These are phyloP conservation scores for Psidium friedrichsthalianum DNA, from an alignment of 345 rosid species.

Conservation along the genomic window DNA sequence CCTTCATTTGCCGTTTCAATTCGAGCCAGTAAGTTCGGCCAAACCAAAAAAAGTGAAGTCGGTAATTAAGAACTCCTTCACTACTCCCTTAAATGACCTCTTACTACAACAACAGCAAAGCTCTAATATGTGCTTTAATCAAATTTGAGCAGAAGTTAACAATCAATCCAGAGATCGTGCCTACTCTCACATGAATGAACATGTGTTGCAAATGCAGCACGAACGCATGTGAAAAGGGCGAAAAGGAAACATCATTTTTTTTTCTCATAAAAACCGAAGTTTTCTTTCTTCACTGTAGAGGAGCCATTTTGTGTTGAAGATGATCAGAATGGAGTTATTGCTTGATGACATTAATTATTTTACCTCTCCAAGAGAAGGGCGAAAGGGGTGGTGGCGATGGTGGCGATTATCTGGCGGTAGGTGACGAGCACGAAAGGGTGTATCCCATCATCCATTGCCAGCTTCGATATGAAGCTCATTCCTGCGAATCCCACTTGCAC, in stretches of 20 bases:
- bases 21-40: neutral
- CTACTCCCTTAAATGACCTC: neutral
- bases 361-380: constrained; percentile 72
- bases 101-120: neutral
- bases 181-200: neutral
- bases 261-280: no score
- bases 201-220: no score
- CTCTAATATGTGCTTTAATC: neutral
- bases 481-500: constrained; percentile 75
- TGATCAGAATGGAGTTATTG: neutral
- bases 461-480: constrained; percentile 79
- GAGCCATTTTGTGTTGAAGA: no score
- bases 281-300: no score
- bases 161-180: neutral
- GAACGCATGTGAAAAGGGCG: no score
- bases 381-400: constrained; percentile 55
- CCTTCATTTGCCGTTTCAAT: neutral
- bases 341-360: neutral
- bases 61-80: neutral
- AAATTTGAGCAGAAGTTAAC: neutral
- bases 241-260: no score
- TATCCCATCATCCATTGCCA: constrained; percentile 86
- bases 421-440: constrained; percentile 72
- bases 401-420: constrained; percentile 74
- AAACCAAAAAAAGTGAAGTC: no score